phyloP scores from a whole-genome alignment of 2,329 filamentous ascomycete genomes.

The Epichloe aotearoae region DNA sequence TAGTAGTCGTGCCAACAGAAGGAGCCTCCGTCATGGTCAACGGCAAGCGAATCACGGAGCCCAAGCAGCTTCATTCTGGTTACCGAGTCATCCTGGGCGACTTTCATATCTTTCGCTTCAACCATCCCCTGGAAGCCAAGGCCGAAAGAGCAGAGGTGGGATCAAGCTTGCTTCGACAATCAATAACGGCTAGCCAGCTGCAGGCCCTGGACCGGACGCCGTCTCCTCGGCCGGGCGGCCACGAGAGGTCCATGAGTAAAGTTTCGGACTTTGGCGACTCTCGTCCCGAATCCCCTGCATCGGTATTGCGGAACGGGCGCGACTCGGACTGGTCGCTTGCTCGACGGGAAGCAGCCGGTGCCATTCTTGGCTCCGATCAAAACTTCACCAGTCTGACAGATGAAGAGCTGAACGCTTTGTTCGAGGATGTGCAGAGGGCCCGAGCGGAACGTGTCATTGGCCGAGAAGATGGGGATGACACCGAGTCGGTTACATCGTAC shows the following conservation, averaged over 20 bases:
- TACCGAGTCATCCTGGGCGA: conserved; percentile 93
- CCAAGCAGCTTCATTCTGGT: conserved; percentile 76
- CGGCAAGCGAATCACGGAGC: conserved; percentile 74
- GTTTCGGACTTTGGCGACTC: conserved; percentile 69
- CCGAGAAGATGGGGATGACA: conserved; percentile 76
- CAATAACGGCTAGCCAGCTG: conserved; percentile 50
- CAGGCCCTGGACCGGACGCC: conserved; percentile 39
- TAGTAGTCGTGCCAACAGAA: conserved; percentile 80
- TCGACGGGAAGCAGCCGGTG: conserved; percentile 80
- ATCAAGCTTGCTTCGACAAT: conserved; percentile 76
- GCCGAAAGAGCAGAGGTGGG: conserved; percentile 76
- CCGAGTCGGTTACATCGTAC: conserved; percentile 79
- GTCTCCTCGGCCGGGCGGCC: conserved; percentile 42
- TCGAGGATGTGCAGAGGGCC: conserved; percentile 85
- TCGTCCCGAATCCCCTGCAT: conserved; percentile 66
- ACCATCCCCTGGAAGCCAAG: conserved; percentile 89
- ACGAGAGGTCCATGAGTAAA: conserved; percentile 71
- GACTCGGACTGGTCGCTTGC: conserved; percentile 95
- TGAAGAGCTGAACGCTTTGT: conserved; percentile 83
- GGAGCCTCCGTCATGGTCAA: conserved; percentile 99
- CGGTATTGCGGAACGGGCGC: conserved; percentile 48
- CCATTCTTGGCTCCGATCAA: conserved; percentile 79
- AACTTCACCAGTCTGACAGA: conserved; percentile 84
- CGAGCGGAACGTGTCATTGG: conserved; percentile 60
- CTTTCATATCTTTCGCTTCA: conserved; percentile 98